These are phyloP conservation scores for Albugo candida DNA, from an alignment of 352 stramenopile genomes.

Conservation along the genomic window DNA sequence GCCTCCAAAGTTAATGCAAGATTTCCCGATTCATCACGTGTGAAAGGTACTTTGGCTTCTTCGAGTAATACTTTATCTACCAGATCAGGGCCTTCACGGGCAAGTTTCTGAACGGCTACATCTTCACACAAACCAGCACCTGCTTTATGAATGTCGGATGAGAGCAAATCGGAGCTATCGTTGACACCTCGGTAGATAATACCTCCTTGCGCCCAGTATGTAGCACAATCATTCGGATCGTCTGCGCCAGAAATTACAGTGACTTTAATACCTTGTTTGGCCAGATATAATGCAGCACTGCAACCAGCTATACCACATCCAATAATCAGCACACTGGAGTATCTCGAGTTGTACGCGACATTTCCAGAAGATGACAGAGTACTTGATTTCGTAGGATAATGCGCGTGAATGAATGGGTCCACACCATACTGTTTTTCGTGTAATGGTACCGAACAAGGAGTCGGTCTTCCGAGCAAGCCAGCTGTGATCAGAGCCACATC, in stretches of 20 bases:
- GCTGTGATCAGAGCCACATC: conserved; percentile 17
- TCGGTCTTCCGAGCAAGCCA: no score
- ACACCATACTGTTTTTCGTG: no score
- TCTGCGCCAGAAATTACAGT: conserved; percentile 55
- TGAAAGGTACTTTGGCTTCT: conserved; percentile 78
- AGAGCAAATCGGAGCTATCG: conserved; percentile 72
- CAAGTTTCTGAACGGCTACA: conserved; percentile 82
- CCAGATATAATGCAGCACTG: conserved; percentile 52
- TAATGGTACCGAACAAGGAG: no score
- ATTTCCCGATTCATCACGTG: conserved; percentile 38
- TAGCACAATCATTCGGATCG: conserved; percentile 82
- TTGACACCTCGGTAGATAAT: conserved; percentile 88
- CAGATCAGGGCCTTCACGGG: conserved; percentile 67
- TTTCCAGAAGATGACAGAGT: conserved; percentile 1
- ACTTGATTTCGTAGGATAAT: background rate
- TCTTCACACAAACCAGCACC: conserved; percentile 83
- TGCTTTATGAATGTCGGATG: conserved; percentile 78
- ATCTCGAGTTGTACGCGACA: conserved; percentile 26
- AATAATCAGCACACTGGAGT: conserved; percentile 43
- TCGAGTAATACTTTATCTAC: conserved; percentile 85
- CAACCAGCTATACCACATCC: conserved; percentile 64
- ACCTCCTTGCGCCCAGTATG: conserved; percentile 88
- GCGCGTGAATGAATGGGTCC: background rate
- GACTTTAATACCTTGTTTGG: conserved; percentile 51
- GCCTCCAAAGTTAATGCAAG: conserved; percentile 77